These are phyloP conservation scores for Phytophthora europaea DNA, from an alignment of 352 stramenopile genomes.

Conservation along the genomic window DNA sequence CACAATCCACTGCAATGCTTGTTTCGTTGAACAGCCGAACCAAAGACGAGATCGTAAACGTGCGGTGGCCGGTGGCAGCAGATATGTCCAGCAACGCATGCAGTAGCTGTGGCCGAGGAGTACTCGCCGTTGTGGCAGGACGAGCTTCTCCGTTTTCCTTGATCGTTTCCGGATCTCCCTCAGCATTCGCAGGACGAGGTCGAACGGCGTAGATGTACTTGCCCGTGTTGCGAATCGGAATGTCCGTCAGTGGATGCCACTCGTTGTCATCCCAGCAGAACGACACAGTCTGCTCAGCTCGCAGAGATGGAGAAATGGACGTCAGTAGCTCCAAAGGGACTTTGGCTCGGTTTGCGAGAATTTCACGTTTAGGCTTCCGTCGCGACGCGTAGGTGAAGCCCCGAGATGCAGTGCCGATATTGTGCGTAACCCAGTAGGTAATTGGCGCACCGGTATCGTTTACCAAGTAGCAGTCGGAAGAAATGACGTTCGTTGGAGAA, in stretches of 20 bases:
- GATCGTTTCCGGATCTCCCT: conserved; percentile 11
- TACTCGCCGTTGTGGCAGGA: conserved; percentile 10
- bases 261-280: conserved; percentile 77
- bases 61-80: conserved; percentile 71
- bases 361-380: conserved; percentile 52
- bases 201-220: conserved; percentile 85
- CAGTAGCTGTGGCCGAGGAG: conserved; percentile 38
- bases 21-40: conserved; percentile 85
- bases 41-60: conserved; percentile 83
- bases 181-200: conserved; percentile 19
- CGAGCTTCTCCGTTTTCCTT: conserved; percentile 3
- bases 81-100: conserved; percentile 84
- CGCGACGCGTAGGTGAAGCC: conserved; percentile 71
- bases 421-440: conserved; percentile 73
- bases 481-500: conserved; percentile 74
- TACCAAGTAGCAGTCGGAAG: conserved; percentile 82
- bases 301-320: conserved; percentile 71
- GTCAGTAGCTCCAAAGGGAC: conserved; percentile 79
- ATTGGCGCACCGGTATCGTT: conserved; percentile 76
- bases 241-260: conserved; percentile 82
- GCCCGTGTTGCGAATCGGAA: conserved; percentile 79
- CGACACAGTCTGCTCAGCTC: conserved; percentile 78
- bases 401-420: conserved; percentile 48
- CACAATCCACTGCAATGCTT: conserved; percentile 64
- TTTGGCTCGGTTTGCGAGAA: conserved; percentile 61